phyloP scores from a whole-genome alignment of 2,329 filamentous ascomycete genomes.

The Pseudocercospora eumusae region DNA sequence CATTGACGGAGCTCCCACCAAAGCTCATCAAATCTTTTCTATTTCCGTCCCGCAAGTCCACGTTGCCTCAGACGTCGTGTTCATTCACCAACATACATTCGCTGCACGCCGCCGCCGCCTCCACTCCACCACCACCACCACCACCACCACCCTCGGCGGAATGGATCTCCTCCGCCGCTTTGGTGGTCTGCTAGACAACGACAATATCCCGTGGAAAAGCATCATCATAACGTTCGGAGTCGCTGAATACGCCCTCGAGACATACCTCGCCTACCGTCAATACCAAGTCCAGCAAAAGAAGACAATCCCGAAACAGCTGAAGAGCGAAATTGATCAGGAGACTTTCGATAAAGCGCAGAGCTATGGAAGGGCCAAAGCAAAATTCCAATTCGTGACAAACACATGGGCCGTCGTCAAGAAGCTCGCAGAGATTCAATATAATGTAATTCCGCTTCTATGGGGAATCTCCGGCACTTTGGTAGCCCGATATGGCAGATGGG shows the following conservation, averaged over 20 bases:
- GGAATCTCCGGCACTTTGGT: constrained; percentile 74
- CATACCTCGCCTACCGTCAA: constrained; percentile 84
- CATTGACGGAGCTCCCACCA: not conserved
- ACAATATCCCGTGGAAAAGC: constrained; percentile 95
- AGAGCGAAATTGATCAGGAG: constrained; percentile 82
- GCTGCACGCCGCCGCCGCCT: too few species aligned
- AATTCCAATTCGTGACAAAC: constrained; percentile 78
- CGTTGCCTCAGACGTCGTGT: not conserved
- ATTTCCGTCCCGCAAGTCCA: not conserved
- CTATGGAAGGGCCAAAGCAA: constrained; percentile 93
- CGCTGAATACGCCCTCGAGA: constrained; percentile 86
- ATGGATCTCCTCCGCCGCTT: constrained; percentile 59
- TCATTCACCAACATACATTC: not conserved
- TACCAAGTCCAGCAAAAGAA: constrained; percentile 81
- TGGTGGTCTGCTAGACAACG: constrained; percentile 82
- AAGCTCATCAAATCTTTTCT: not conserved
- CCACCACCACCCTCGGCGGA: not conserved
- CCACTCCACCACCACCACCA: not conserved
- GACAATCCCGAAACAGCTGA: constrained; percentile 79
- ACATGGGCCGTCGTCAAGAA: constrained; percentile 88
- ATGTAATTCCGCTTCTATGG: constrained; percentile 91
- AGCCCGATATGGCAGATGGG: constrained; percentile 66
- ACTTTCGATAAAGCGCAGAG: constrained; percentile 84
- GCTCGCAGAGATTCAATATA: constrained; percentile 82
- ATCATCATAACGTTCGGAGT: constrained; percentile 93